These are phyloP conservation scores for Aspergillus affinis DNA, from an alignment of 495 filamentous ascomycete species.

Conservation along the genomic window DNA sequence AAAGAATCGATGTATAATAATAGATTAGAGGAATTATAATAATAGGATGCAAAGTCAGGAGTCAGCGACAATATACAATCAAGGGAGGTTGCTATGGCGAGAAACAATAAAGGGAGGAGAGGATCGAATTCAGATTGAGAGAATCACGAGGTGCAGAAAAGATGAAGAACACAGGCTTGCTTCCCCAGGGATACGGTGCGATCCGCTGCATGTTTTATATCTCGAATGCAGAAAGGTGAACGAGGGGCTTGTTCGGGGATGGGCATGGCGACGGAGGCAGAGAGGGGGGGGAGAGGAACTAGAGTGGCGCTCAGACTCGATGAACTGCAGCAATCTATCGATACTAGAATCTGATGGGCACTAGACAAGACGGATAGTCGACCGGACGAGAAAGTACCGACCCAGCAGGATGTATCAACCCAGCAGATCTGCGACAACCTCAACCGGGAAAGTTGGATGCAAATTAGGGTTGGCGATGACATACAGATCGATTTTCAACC, in stretches of 20 bases:
- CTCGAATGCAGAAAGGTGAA: constrained; percentile 20
- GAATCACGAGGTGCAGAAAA: constrained; percentile 21
- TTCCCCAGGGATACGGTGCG: constrained; percentile 18
- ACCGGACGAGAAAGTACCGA: background rate
- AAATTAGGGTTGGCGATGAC: constrained; percentile 18
- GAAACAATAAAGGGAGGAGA: constrained; percentile 8
- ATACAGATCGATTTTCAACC: constrained; percentile 22
- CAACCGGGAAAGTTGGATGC: constrained; percentile 21
- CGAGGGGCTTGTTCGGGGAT: constrained; percentile 17
- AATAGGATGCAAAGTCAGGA: constrained; percentile 6
- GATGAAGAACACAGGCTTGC: constrained; percentile 14
- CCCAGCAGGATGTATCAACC: constrained; percentile 13
- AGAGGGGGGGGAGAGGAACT: constrained; percentile 3
- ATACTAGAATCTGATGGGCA: background rate
- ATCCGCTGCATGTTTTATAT: constrained; percentile 33
- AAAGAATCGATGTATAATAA: constrained; percentile 5
- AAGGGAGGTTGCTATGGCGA: constrained; percentile 16
- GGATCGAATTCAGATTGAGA: constrained; percentile 4
- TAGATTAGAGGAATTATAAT: constrained; percentile 6
- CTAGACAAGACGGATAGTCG: background rate
- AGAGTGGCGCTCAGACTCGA: constrained; percentile 25
- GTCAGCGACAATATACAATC: constrained; percentile 11
- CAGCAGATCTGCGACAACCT: constrained; percentile 30
- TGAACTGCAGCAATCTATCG: constrained; percentile 14
- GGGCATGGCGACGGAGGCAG: constrained; percentile 12